Evolutionary conservation across 192 early-diverging fungal genomes (phyloP), one percentile per base, ranked within the genome.

Genomic region (Coemansia erecta): DNA sequence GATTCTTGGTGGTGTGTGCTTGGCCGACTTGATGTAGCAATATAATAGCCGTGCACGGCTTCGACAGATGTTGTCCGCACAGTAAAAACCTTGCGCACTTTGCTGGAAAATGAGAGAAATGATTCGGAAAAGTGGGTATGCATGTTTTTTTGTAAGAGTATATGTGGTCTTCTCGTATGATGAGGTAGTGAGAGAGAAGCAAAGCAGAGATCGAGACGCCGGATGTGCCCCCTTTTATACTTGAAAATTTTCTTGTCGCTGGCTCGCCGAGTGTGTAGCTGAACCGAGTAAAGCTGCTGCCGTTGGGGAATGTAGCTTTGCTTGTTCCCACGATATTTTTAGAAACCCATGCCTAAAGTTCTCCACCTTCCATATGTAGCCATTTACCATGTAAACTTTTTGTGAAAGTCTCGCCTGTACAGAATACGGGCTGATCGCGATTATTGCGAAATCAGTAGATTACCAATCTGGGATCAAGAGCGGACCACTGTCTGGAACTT

Each of bases 201-300:
- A 26, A 26, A 26, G 26, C 26, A 26, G 26, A 26, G 26, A 26
- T 26, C 26, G 26, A 43, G 42, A 12, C 17, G 11, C 6, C 42
- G 10, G 42, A 43, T 43, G 42, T 43, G 42, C 42, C 42, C 17
- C 42, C 42, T 43, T 43, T 43, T 43, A 43, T 43, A 43, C 42
- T 43, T 43, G 42, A 43, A 43, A 26, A 26, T 26, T 26, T 26
- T 26, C 26, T 26, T 26, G 26, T 26, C 26, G 26, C 26, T 26
- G 26, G 26, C 26, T 26, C 26, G 26, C 26, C 26, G 26, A 26
- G 4, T 26, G 26, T 3, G 26, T 26, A 26, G 26, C 26, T 26
- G 42, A 43, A 43, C 42, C 42, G 42, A 43, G 42, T 43, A 43
- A 43, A 43, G 17, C 26, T 26, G 26, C 4, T 26, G 26, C 26